Evolutionary conservation across 2,329 filamentous ascomycete genomes (phyloP).

Genomic region (Colletotrichum lupini): DNA sequence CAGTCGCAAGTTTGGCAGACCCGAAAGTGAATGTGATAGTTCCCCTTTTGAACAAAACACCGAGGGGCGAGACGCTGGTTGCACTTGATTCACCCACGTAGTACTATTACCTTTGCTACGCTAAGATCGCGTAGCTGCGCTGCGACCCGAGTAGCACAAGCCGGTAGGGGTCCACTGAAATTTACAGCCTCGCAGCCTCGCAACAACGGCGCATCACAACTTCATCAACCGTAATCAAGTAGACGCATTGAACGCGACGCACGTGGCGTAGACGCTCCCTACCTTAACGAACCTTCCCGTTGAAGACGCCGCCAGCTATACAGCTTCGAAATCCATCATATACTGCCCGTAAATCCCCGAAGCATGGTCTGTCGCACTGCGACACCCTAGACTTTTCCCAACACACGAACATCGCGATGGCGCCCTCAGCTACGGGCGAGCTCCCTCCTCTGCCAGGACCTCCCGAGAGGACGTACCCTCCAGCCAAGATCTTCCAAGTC

Average conservation of each 20-base stretch:
- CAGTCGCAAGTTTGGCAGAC: too few species aligned
- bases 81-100: not conserved
- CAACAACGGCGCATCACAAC: constrained; percentile 33
- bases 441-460: constrained; percentile 50
- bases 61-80: not conserved
- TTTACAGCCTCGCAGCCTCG: constrained; percentile 47
- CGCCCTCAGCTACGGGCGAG: constrained; percentile 64
- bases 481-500: constrained; percentile 68
- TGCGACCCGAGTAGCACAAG: not conserved
- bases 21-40: not conserved
- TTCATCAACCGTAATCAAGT: constrained; percentile 19
- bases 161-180: constrained; percentile 25
- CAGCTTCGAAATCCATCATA: not conserved
- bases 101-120: not conserved
- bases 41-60: not conserved
- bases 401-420: constrained; percentile 50
- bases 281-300: not conserved
- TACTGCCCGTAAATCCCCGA: not conserved
- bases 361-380: constrained; percentile 36
- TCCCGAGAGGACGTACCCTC: constrained; percentile 59
- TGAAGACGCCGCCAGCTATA: not conserved
- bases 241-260: constrained; percentile 24
- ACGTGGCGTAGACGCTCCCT: constrained; percentile 7
- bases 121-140: constrained; percentile 5
- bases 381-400: constrained; percentile 38